Base-by-base conservation (phyloP, 164 flowering plant genomes). In the Santalum album region DNA sequence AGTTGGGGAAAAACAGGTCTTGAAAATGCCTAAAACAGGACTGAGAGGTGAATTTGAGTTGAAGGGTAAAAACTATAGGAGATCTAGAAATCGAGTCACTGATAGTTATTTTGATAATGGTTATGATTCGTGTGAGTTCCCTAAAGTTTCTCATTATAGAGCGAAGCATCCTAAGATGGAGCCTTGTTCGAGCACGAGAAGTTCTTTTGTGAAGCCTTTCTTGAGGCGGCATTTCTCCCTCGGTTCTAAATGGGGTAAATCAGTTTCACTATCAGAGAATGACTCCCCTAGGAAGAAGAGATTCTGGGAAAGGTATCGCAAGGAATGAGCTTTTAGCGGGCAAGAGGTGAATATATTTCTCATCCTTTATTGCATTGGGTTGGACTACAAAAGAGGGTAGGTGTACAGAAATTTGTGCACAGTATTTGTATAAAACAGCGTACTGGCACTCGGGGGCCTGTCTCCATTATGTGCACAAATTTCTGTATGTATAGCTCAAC, bases 151-250 rank as follows among this genome's bases (percentile, higher is more conserved):
- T 10, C 65, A 66, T 26, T 50, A 38, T 20, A 80, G 72, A 24
- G 78, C 72, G 2, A 77, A 72, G 59, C 54, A 62, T 67, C 69
- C 75, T 12, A 90, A 73, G 63, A 57, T 76, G 72, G 74, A 66
- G 27, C 26, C 86, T 18, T 78, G 83, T 62, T 73, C 85, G 46
- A 84, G 87, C 56, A 26, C 59, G 57, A 75, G 67, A 65, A 68
- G 74, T 54, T 78, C 88, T 19, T 64, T 65, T 9, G 75, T 64
- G 17, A 82, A 67, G 72, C 90, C 90, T 5, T 87, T 86, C 67
- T 75, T 84, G 73, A 82, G 57, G 62, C 72, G 92, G 18, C 96
- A 81, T 48, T 90, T 90, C 56, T 86, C 92, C 3, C 69, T 90
- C 32, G 83, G 95, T 17, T 71, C 81, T 1, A 83, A 75, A 53